Conservation (phyloP, 768 basidiomycete genomes). For the Tulasnella calospora region DNA sequence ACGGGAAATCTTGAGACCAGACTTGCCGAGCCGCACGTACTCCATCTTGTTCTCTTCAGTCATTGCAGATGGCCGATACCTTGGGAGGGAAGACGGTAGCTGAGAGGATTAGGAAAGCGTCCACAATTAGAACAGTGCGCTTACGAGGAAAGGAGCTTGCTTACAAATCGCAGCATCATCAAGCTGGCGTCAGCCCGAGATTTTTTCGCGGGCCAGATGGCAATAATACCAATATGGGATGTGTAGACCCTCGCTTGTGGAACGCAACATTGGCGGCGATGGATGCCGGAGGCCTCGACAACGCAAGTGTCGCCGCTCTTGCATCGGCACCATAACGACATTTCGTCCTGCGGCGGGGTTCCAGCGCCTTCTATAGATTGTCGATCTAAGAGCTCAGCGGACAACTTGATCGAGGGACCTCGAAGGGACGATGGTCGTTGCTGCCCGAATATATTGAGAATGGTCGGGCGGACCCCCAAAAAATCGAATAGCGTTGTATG, state of each 20-base stretch:
- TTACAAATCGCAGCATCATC: not conserved
- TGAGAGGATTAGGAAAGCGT: not conserved
- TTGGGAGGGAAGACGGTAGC: not conserved
- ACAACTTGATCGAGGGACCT: not conserved
- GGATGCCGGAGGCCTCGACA: not conserved
- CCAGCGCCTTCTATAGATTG: no score
- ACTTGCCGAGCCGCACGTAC: constrained; percentile 18
- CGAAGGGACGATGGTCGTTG: not conserved
- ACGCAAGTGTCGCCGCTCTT: not conserved
- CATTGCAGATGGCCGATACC: not conserved
- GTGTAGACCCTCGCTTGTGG: not conserved
- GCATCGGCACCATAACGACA: no score
- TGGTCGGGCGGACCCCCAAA: not conserved
- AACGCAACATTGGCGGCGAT: not conserved
- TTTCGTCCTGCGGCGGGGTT: no score
- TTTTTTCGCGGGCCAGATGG: not conserved
- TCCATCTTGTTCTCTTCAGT: constrained; percentile 1
- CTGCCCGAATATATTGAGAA: not conserved
- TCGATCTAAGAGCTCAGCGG: not conserved
- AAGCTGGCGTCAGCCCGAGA: not conserved
- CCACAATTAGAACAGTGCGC: not conserved
- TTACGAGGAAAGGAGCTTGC: not conserved
- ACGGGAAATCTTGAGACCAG: constrained; percentile 15
- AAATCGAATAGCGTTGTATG: not conserved
- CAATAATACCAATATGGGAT: not conserved